A percentile compares a stretch with the other conserved stretches of the same genome.
phyloP scores from a whole-genome alignment of 1,139 yeast genomes.

The Debaryomyces subglobosus region DNA sequence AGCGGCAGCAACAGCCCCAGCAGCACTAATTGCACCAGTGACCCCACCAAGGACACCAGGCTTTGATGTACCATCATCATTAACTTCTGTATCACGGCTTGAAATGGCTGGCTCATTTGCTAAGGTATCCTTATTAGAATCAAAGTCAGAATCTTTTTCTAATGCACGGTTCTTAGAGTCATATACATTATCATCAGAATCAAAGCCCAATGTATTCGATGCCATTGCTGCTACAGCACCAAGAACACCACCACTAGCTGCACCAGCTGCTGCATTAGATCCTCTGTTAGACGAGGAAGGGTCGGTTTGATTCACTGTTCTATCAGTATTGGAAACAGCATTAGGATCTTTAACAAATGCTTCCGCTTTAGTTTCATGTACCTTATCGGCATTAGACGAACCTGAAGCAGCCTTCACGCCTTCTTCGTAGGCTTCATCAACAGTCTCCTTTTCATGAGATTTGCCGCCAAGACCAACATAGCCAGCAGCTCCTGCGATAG shows the following conservation, averaged over 20 bases:
- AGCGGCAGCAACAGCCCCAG: conserved; percentile 20
- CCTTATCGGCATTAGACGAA: background rate
- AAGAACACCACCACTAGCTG: conserved; percentile 11
- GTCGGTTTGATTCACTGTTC: background rate
- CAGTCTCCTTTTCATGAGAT: conserved; percentile 13
- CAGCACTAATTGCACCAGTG: conserved; percentile 21
- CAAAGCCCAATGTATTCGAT: conserved; percentile 17
- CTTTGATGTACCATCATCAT: conserved; percentile 10
- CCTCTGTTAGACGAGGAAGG: background rate
- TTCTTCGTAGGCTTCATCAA: conserved; percentile 21
- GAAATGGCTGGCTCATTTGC: background rate
- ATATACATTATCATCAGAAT: conserved; percentile 10
- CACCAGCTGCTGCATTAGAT: background rate
- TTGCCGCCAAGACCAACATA: conserved; percentile 15
- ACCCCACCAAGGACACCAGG: conserved; percentile 21
- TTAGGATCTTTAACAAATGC: conserved; percentile 6
- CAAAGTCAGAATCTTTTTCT: background rate
- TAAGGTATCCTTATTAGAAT: background rate
- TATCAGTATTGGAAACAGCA: background rate
- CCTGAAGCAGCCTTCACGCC: conserved; percentile 22
- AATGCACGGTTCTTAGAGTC: background rate
- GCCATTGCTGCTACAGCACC: conserved; percentile 17
- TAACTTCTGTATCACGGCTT: background rate
- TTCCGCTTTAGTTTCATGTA: conserved; percentile 1
- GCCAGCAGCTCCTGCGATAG: conserved; percentile 20